Evolutionary conservation across 2,329 filamentous ascomycete genomes (phyloP).

Genomic region (Pseudocercospora musae): DNA sequence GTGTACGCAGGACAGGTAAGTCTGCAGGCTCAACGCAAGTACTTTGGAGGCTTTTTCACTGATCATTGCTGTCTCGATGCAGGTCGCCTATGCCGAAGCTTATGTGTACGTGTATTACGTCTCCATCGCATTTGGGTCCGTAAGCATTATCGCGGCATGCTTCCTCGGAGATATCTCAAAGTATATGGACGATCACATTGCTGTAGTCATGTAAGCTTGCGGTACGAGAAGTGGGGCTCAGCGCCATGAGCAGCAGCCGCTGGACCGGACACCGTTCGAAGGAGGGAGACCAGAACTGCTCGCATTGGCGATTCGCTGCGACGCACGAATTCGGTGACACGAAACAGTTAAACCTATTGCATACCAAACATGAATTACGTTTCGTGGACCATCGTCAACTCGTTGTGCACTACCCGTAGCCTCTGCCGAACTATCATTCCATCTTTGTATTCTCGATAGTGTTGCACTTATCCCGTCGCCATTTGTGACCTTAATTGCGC

Average conservation of each 20-base stretch:
- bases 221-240: not conserved
- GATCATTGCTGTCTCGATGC: constrained; percentile 6
- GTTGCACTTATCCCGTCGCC: not conserved
- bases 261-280: not conserved
- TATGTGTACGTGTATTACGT: constrained; percentile 32
- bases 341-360: not conserved
- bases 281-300: not conserved
- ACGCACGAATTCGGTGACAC: not conserved
- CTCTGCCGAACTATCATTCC: not conserved
- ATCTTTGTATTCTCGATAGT: not conserved
- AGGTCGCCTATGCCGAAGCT: constrained; percentile 31
- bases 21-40: too few relatives aligned
- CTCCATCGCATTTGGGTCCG: constrained; percentile 30
- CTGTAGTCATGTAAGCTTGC: constrained; percentile 6
- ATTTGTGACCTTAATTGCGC: not conserved
- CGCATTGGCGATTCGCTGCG: not conserved
- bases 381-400: not conserved
- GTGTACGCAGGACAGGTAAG: constrained; percentile 26
- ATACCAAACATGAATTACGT: not conserved
- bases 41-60: constrained; percentile 7
- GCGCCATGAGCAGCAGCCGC: not conserved
- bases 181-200: constrained; percentile 20
- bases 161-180: constrained; percentile 35
- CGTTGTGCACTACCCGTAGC: not conserved
- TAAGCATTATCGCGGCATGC: constrained; percentile 28